Base-by-base conservation (phyloP, 352 stramenopile genomes). In the Phytophthora cactorum region DNA sequence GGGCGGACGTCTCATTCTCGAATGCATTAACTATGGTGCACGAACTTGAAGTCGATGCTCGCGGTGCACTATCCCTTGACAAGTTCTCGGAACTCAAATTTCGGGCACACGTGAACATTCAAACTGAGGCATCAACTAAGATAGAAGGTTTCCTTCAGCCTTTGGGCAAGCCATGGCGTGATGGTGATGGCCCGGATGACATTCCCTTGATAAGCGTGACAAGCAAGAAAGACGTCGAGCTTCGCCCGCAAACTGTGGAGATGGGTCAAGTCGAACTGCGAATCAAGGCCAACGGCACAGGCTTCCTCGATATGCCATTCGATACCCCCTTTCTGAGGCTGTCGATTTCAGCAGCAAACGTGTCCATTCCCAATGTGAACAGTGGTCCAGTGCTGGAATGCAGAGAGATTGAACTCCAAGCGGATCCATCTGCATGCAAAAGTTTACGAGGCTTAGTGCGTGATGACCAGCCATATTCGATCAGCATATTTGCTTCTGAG, bases 81-180 rank as follows among this genome's bases (percentile, higher is more conserved):
- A 88, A 89, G 49, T 94, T 84, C 63, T 88, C 86, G 1, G 76
- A 84, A 14, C 54, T 88, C n/a, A 87, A 91, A 47, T 92, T 93
- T 58, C 75, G 59, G 27, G 43, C 49, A 11, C 52, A 64, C 49
- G 43, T 91, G 11, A 59, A 59, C 34, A 68, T 81, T 1, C 51
- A 77, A 58, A 75, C 77, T 5, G 65, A 62, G 11, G 63, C 47
- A 41, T 74, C 63, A 22, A 70, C 60, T 8, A 75, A 71, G 25
- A 65, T 89, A 29, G 59, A 85, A 53, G 81, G 79, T 3, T 88
- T 86, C 36, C 45, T 89, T 14, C 52, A 86, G 29, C 75, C 73
- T 41, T 59, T 85, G 15, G 46, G 49, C n/a, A 78, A 74, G 6
- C 43, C 63, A 1, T 39, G 56, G 12, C 29, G 58, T 15, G 36